These are phyloP conservation scores for Suhomyces bokatorum DNA, from an alignment of 1,139 yeast species.

Conservation along the genomic window DNA sequence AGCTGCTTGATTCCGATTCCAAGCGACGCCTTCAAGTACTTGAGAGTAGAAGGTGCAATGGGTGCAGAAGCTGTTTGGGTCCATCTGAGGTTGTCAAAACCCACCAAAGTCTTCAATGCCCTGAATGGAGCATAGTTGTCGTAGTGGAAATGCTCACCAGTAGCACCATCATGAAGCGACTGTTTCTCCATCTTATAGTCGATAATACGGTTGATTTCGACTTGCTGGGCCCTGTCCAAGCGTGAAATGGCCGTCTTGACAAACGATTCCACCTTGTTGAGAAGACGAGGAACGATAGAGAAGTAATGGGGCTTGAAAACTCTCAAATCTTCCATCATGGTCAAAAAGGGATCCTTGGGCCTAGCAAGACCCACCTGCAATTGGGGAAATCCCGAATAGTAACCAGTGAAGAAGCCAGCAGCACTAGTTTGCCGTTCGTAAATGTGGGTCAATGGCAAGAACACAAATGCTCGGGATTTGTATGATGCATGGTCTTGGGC, in stretches of 20 bases:
- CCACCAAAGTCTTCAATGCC: slow-evolving; percentile 16
- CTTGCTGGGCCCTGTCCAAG: slow-evolving; percentile 5
- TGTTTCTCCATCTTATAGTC: slow-evolving; percentile 15
- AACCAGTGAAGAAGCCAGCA: slow-evolving; percentile 35
- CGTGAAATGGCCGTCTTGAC: slow-evolving; percentile 15
- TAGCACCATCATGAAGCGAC: slow-evolving; percentile 13
- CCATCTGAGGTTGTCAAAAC: slow-evolving; percentile 22
- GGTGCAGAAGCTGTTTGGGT: slow-evolving; percentile 26
- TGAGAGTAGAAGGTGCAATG: slow-evolving; percentile 19
- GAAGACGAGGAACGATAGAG: slow-evolving; percentile 42
- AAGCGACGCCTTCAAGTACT: slow-evolving; percentile 21
- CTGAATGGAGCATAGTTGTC: slow-evolving; percentile 16
- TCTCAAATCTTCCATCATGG: slow-evolving; percentile 30
- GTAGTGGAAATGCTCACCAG: slow-evolving; percentile 12
- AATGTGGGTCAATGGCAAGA: slow-evolving; percentile 44
- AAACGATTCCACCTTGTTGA: slow-evolving; percentile 34
- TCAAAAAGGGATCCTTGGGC: slow-evolving; percentile 16
- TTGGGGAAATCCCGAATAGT: slow-evolving; percentile 46
- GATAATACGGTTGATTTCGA: slow-evolving; percentile 15
- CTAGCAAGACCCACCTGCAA: slow-evolving; percentile 14
- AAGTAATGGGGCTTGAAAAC: slow-evolving; percentile 34
- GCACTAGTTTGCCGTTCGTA: slow-evolving; percentile 39
- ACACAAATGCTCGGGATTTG: slow-evolving; percentile 23
- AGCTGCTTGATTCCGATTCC: slow-evolving; percentile 21
- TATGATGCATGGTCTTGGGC: slow-evolving; percentile 13